Evolutionary conservation across 768 basidiomycete genomes (phyloP).

Genomic region (Mycena alexandri): DNA sequence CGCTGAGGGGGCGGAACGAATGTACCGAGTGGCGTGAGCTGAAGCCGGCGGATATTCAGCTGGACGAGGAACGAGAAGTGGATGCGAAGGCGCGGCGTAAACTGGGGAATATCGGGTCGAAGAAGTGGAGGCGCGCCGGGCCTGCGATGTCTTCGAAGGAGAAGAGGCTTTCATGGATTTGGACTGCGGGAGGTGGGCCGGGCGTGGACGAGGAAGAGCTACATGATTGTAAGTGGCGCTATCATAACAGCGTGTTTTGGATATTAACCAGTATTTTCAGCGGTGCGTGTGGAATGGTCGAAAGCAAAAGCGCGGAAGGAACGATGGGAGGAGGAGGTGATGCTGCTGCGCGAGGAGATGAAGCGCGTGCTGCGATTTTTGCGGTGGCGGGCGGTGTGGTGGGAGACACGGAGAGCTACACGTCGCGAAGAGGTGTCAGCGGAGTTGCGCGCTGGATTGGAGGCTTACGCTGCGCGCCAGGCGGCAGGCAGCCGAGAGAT

Average conservation of each 20-base stretch:
- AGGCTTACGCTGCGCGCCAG: conserved; percentile 12
- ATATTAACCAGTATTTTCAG: background rate
- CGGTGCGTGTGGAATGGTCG: conserved; percentile 40
- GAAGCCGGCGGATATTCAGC: too few relatives aligned
- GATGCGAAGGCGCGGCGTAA: too few relatives aligned
- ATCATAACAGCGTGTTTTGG: too few relatives aligned
- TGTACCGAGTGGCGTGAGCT: too few relatives aligned
- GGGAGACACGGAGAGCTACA: background rate
- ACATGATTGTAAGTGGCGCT: conserved; percentile 22
- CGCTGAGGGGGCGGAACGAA: too few relatives aligned
- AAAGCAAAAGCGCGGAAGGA: conserved; percentile 22
- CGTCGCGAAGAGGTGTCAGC: background rate
- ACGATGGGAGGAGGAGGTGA: conserved; percentile 41
- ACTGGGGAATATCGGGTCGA: too few relatives aligned
- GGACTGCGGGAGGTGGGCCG: background rate
- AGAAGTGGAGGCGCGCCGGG: too few relatives aligned
- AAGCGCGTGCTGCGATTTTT: conserved; percentile 9
- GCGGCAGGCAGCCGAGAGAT: background rate
- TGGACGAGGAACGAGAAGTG: too few relatives aligned
- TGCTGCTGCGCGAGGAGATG: conserved; percentile 40
- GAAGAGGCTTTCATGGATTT: conserved; percentile 26
- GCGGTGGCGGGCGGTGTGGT: background rate
- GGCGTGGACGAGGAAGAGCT: conserved; percentile 10
- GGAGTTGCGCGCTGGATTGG: conserved; percentile 2
- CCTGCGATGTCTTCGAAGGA: too few relatives aligned